These are phyloP conservation scores for Hypericum androsaemum DNA, from an alignment of 345 rosid species.

Conservation along the genomic window DNA sequence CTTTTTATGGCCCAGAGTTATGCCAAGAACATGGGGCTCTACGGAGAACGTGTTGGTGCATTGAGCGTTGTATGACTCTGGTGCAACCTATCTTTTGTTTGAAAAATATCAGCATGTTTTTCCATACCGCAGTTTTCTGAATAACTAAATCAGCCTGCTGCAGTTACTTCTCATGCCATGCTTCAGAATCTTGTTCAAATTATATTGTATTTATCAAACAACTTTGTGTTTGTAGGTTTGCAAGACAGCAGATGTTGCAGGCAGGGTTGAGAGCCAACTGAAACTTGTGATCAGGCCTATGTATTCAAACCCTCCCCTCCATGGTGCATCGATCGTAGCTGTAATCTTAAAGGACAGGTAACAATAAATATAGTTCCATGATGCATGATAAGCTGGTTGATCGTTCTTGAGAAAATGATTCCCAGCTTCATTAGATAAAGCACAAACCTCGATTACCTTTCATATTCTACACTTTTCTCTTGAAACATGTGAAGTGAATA, in stretches of 20 bases:
- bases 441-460: too few relatives aligned
- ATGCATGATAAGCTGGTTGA: too few relatives aligned
- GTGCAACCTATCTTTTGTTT: too few relatives aligned
- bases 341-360: conserved; percentile 36
- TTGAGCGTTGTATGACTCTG: conserved; percentile 34
- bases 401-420: too few relatives aligned
- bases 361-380: not conserved
- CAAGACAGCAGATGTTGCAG: conserved; percentile 33
- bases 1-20: conserved; percentile 40
- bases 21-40: conserved; percentile 53
- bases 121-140: too few relatives aligned
- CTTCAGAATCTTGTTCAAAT: not conserved
- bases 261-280: conserved; percentile 41
- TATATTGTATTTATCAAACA: not conserved
- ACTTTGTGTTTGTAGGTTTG: conserved; percentile 28
- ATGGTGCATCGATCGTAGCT: conserved; percentile 46
- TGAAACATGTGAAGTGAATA: not conserved
- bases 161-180: not conserved
- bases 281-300: conserved; percentile 45
- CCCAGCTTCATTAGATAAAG: too few relatives aligned
- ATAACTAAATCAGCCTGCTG: too few relatives aligned
- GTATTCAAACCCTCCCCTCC: conserved; percentile 52
- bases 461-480: not conserved
- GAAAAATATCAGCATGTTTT: too few relatives aligned
- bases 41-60: conserved; percentile 51